Evolutionary conservation across 352 stramenopile genomes (phyloP).

Genomic region (Phytophthora cactorum): DNA sequence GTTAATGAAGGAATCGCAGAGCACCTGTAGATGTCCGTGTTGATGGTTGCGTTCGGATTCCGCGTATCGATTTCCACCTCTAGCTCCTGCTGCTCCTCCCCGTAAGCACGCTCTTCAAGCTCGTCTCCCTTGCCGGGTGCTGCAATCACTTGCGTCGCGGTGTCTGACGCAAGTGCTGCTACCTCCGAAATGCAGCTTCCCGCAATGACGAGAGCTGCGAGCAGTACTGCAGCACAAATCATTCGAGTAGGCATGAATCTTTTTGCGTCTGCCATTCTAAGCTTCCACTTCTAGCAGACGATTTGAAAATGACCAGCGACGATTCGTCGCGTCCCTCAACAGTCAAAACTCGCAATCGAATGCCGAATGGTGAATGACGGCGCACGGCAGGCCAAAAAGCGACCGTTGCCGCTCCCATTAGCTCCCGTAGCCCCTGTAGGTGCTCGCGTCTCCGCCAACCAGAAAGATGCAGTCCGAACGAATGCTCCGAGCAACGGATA

Average conservation of each 20-base stretch:
- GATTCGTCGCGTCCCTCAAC: slow-evolving; percentile 32
- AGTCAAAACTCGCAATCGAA: slow-evolving; percentile 13
- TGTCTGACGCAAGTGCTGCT: slow-evolving; percentile 12
- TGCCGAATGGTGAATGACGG: slow-evolving; percentile 36
- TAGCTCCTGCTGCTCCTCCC: slow-evolving; percentile 50
- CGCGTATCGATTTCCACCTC: slow-evolving; percentile 45
- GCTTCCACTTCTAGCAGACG: background rate
- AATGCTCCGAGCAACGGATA: slow-evolving; percentile 7
- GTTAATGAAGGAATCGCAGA: background rate
- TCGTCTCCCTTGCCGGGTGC: slow-evolving; percentile 74
- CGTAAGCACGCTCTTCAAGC: slow-evolving; percentile 62
- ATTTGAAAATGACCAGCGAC: slow-evolving; percentile 17
- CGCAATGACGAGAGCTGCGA: slow-evolving; percentile 5
- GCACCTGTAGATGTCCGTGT: slow-evolving; percentile 76
- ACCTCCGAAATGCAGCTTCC: background rate
- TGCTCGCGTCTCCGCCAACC: slow-evolving; percentile 25
- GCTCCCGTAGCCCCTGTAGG: slow-evolving; percentile 13
- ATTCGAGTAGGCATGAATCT: background rate
- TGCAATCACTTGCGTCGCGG: slow-evolving; percentile 58
- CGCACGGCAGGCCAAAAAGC: slow-evolving; percentile 32
- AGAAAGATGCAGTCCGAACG: slow-evolving; percentile 12
- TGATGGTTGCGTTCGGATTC: slow-evolving; percentile 51
- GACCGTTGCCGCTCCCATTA: slow-evolving; percentile 16
- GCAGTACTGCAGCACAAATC: background rate
- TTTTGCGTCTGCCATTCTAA: background rate